Evolutionary conservation across 176 grass and related monocot genomes (phyloP).

Genomic region (Rhynchospora breviuscula): DNA sequence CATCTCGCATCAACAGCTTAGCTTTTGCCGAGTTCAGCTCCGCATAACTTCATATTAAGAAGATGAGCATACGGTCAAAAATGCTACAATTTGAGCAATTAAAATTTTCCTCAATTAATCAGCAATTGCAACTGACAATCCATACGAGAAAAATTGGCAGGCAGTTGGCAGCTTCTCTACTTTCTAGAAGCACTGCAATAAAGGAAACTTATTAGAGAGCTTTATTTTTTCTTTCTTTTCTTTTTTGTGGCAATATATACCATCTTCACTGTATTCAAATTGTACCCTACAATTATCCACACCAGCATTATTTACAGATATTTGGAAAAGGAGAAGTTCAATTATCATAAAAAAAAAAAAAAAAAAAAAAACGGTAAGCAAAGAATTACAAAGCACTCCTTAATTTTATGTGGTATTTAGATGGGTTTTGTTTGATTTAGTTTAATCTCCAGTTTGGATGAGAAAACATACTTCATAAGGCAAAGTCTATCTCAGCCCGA

Average conservation of each 20-base stretch:
- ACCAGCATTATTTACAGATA: neutral
- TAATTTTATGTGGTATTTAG: neutral
- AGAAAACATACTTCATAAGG: conserved; percentile 31
- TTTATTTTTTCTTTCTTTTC: neutral
- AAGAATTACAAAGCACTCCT: neutral
- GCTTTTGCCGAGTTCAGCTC: too few species aligned
- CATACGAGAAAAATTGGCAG: neutral
- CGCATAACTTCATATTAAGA: neutral
- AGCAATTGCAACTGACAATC: neutral
- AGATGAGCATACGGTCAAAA: neutral
- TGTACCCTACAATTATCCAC: neutral
- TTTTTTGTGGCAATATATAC: neutral
- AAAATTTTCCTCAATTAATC: neutral
- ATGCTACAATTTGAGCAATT: neutral
- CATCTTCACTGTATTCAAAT: neutral
- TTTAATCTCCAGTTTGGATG: too few species aligned
- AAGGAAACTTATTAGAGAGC: neutral
- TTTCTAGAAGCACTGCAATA: neutral
- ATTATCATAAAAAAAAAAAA: neutral
- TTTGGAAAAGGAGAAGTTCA: neutral
- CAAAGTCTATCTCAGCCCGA: conserved; percentile 58
- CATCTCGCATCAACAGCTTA: too few species aligned
- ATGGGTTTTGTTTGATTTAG: neutral
- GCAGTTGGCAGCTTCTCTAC: neutral
- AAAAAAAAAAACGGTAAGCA: neutral